Base-by-base conservation (phyloP, 208 protist species). In the Leishmania aethiopica region DNA sequence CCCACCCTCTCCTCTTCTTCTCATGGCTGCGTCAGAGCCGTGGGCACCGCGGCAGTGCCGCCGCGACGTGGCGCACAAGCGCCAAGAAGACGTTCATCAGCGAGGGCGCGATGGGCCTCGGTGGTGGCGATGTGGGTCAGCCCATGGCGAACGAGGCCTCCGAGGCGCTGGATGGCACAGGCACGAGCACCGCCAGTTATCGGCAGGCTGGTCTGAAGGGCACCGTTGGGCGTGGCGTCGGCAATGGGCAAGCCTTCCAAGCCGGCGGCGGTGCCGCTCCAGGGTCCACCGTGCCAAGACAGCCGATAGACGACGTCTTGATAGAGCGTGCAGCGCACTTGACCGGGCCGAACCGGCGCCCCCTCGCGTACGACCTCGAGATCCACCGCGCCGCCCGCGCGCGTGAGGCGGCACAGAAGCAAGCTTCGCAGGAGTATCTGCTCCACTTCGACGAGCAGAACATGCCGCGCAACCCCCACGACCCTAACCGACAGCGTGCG, bases 361-460 rank as follows among this genome's bases (percentile, higher is more conserved):
- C 91, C 25, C 64, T 94, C 28, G 85, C 85, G 60, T 94, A 94
- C 73, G 91, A 94, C 35, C 57, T 94, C 28, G 82, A 85, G 45
- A 81, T 80, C 2, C 88, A 86, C 53, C 82, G 82, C 51, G 75
- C 45, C 17, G 91, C 89, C 10, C 88, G 86, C 1, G 74, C 66
- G 42, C 86, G 78, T 19, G 74, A 85, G 70, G 76, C 75, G 71
- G 40, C 69, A 55, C 75, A 66, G 81, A 42, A 70, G 37, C 71
- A 84, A 57, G 83, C 73, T 13, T 32, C 85, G 45, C 62, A 81
- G 62, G 75, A 73, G 11, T 75, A 88, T 81, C 42, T 74, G 49
- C 75, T 78, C 37, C 42, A 82, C 45, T 94, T 90, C 55, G 91
- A 94, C 59, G 86, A 87, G 60, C 6, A 51, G 19, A 84, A 94